Evolutionary conservation across 2,329 filamentous ascomycete genomes (phyloP).

Genomic region (Alternaria sp.): DNA sequence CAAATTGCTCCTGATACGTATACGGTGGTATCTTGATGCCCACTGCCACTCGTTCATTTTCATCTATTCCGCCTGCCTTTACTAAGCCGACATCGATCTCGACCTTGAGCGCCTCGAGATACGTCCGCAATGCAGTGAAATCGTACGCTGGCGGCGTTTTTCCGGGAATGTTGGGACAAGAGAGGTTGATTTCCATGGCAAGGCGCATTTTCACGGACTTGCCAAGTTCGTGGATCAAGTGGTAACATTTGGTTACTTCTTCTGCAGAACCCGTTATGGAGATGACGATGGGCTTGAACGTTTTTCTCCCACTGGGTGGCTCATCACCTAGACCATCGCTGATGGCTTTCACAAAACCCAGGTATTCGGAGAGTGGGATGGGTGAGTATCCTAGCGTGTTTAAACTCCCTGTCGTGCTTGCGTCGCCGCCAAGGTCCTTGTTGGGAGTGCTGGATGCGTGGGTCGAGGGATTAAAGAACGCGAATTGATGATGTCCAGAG

Average conservation of each 20-base stretch:
- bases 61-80: conserved; percentile 26
- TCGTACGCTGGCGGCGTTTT: conserved; percentile 77
- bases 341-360: conserved; percentile 61
- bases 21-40: conserved; percentile 82
- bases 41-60: conserved; percentile 52
- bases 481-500: conserved; percentile 67
- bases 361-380: conserved; percentile 65
- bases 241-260: conserved; percentile 67
- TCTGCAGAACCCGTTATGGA: conserved; percentile 72
- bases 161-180: conserved; percentile 76
- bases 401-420: conserved; percentile 52
- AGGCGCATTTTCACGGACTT: conserved; percentile 56
- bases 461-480: conserved; percentile 66
- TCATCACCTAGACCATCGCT: conserved; percentile 46
- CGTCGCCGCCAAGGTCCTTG: conserved; percentile 21
- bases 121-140: conserved; percentile 59
- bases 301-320: neutral
- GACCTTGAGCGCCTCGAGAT: conserved; percentile 60
- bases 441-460: conserved; percentile 38
- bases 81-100: conserved; percentile 35
- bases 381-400: conserved; percentile 82
- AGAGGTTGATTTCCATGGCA: conserved; percentile 79
- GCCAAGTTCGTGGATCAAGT: conserved; percentile 51
- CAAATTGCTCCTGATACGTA: conserved; percentile 73
- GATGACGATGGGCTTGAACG: conserved; percentile 69